Evolutionary conservation across 768 basidiomycete genomes (phyloP), one percentile per base, ranked within the genome.

Genomic region (Trametes cinnabarina): DNA sequence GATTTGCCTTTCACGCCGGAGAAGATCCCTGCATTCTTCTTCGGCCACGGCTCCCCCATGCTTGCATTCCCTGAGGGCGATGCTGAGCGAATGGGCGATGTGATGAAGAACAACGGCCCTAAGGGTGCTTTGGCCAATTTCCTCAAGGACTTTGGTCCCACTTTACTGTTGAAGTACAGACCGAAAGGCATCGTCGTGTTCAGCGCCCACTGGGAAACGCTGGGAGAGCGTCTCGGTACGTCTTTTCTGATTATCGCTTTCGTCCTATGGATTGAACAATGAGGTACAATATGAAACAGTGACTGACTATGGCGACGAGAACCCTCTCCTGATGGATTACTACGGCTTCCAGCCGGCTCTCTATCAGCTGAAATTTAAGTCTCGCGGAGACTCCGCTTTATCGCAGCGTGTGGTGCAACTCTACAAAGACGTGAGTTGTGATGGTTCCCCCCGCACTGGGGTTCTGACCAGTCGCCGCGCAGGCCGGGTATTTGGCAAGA

Each of bases 151-250:
- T 89, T 91, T 71, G 88, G 88, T 0, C 82, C 84, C 1, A 75
- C 74, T 0, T 67, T 90, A 26, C 64, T 90, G 40, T 66, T 80
- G 55, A 91, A 90, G 69, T 92, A 92, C 71, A 76, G 82, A 46
- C 89, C 89, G 3, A 86, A 83, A 66, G 89, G 81, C n/a, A 86
- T 90, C 51, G 81, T 92, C 4, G 88, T 91, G 1, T 90, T 91
- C 73, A 88, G 86, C 61, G 90, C 90, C 11, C 90, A 92, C 65
- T 92, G 88, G 88, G 90, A 92, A 67, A 86, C 87, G 1, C 50
- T 55, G 11, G 77, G 73, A 2, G 82, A 84, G 67, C 78, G 82
- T 28, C 73, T 85, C 43, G 86, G 87, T 83, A 60, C 35, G 77
- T 62, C 42, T 49, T 60, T 30, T 44, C 12, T 42, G 54, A 25